Evolutionary conservation across 441 rosid genomes (phyloP).

Genomic region (Erodium chrysanthum): DNA sequence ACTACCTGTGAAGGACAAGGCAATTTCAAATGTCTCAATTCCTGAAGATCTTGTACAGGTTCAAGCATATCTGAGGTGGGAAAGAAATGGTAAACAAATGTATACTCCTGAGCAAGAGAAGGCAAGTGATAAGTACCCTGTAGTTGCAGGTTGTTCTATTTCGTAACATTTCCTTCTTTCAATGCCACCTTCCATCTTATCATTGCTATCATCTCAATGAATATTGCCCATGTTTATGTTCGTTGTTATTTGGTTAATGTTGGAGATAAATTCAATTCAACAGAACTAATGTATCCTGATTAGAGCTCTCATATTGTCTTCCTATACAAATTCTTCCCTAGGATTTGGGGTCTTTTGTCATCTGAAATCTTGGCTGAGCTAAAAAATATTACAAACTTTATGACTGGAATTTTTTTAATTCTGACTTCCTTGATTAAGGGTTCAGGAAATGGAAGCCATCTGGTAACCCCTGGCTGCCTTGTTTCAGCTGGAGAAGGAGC

Average conservation of each 20-base stretch:
- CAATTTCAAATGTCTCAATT: constrained; percentile 37
- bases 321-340: neutral
- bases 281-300: neutral
- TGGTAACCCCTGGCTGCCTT: too few species aligned
- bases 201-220: neutral
- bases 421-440: too few species aligned
- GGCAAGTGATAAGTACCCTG: constrained; percentile 34
- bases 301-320: neutral
- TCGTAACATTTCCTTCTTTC: neutral
- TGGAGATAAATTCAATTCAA: neutral
- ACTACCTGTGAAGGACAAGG: constrained; percentile 42
- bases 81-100: constrained; percentile 83
- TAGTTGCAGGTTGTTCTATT: neutral
- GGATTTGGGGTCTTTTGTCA: neutral
- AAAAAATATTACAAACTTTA: too few species aligned
- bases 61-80: constrained; percentile 94
- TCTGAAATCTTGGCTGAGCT: neutral
- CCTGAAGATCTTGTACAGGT: constrained; percentile 92
- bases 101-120: constrained; percentile 81
- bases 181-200: neutral
- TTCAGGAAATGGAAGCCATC: too few species aligned
- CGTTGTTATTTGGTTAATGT: neutral
- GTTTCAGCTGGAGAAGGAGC: too few species aligned
- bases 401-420: too few species aligned
- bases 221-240: neutral